Evolutionary conservation across 2,329 filamentous ascomycete species (phyloP).

Genomic region (Aphanocladium album): DNA sequence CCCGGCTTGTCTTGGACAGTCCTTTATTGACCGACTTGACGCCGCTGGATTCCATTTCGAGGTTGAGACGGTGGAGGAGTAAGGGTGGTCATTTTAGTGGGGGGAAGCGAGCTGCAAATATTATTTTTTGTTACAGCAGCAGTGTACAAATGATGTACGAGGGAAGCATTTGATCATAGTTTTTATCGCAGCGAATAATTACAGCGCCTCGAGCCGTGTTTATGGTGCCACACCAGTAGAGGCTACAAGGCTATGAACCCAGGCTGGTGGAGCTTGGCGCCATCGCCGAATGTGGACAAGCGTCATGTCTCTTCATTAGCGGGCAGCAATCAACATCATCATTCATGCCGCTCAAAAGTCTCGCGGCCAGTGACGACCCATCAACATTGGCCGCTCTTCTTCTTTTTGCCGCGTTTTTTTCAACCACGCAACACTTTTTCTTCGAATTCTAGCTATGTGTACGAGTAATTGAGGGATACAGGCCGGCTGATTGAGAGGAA

Average conservation of each 20-base stretch:
- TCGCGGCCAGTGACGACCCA: conserved; percentile 10
- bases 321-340: background rate
- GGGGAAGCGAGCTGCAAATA: background rate
- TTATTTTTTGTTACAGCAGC: background rate
- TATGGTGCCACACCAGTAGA: background rate
- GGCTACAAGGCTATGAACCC: background rate
- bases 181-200: background rate
- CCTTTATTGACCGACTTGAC: conserved; percentile 58
- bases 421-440: background rate
- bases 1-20: conserved; percentile 64
- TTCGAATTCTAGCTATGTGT: background rate
- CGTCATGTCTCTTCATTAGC: background rate
- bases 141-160: background rate
- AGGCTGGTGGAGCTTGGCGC: background rate
- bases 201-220: background rate
- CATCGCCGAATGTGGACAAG: conserved; percentile 8
- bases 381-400: background rate
- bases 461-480: conserved; percentile 4
- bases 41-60: conserved; percentile 60
- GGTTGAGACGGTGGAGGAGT: conserved; percentile 31
- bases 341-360: conserved; percentile 1
- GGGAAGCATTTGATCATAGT: background rate
- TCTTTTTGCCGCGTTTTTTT: background rate
- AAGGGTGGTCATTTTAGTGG: background rate
- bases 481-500: conserved; percentile 2